phyloP scores from a whole-genome alignment of 2,329 filamentous ascomycete genomes.

The Xylaria sp. region DNA sequence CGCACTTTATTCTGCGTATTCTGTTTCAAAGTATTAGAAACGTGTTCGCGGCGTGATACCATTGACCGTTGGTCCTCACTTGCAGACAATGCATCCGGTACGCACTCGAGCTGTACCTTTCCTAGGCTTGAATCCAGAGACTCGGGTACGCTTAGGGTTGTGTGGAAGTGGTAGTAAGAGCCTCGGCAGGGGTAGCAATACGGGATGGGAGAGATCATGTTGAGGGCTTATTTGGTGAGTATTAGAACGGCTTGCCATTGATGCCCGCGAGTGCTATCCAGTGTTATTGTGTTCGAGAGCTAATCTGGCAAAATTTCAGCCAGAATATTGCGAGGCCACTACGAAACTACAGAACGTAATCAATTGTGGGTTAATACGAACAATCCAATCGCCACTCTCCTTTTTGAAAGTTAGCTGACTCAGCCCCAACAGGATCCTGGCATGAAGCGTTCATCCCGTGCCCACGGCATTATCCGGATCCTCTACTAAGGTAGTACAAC shows the following conservation, averaged over 20 bases:
- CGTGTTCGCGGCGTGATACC: background rate
- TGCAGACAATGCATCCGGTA: background rate
- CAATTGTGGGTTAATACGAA: background rate
- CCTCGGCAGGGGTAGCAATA: background rate
- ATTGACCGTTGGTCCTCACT: background rate
- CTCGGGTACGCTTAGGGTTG: background rate
- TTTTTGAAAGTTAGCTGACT: background rate
- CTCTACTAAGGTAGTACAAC: background rate
- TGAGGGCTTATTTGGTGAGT: background rate
- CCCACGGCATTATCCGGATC: background rate
- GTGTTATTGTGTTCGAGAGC: background rate
- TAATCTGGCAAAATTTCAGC: background rate
- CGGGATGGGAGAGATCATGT: background rate
- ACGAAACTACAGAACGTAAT: background rate
- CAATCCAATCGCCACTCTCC: background rate
- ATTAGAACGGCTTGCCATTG: background rate
- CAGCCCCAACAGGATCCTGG: background rate
- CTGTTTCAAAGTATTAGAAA: background rate
- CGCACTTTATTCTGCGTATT: background rate
- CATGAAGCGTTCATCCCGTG: background rate
- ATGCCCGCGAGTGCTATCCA: background rate
- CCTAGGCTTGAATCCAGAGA: background rate
- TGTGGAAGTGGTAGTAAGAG: background rate
- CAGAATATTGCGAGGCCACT: background rate
- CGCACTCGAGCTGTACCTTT: background rate